Base-by-base conservation (phyloP, 202 grass and related monocot genomes). In the Bolboschoenoplectus hybrid region DNA sequence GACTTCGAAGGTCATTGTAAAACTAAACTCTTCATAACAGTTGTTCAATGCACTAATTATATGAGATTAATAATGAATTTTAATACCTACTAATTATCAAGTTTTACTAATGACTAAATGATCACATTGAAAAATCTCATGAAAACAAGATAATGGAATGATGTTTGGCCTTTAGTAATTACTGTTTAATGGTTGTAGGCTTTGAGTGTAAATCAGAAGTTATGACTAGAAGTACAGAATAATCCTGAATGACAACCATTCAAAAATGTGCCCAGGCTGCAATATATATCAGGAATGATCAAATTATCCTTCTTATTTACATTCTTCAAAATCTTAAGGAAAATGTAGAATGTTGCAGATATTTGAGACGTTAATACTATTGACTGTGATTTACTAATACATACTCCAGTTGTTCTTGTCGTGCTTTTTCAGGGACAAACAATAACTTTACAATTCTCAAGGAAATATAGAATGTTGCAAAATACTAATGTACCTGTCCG, bases 401-500 rank as follows among this genome's bases (percentile, higher is more conserved):
- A 9, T n/a, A 9, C 4, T 60, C 6, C 9, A 65, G 20, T 65
- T 26, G 4, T 64, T 81, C 43, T 63, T 11, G 14, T 7, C 7
- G 3, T 81, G 45, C 57, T 10, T 52, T 67, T 79, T 85, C 51
- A 19, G 19, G 4, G 20, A 43, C 1, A 51, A 63, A 67, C 16
- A 80, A 64, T 82, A 44, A 74, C 43, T 41, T 20, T 52, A 46
- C 19, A 16, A 41, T 63, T 45, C 39, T 67, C 56, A 34, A 55
- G 51, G 8, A 36, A 72, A 36, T 55, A 7, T 61, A 53, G 2
- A 38, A 76, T 52, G 4, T 76, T 53, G 72, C 4, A 88, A 40
- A 36, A 82, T 43, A 3, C 16, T 19, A 58, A 89, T 41, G 46
- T 90, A 94, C 93, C 91, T 92, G 91, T 1, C 84, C 82, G 44